Conservation (phyloP, 2,329 filamentous ascomycete genomes). For the Xylariaceae sp. region DNA sequence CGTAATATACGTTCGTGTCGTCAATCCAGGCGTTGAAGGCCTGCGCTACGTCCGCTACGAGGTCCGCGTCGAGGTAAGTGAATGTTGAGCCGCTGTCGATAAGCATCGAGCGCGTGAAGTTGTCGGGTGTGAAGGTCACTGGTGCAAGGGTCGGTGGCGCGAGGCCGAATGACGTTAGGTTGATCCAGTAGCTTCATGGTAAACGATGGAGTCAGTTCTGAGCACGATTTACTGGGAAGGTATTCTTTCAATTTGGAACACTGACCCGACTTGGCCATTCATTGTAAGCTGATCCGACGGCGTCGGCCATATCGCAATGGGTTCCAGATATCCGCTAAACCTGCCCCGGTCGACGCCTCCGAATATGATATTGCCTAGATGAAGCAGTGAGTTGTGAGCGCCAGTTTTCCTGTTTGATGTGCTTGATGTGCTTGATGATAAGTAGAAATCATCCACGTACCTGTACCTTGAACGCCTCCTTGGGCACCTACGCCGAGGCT, state of each 20-base stretch:
- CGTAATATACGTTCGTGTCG: slow-evolving; percentile 24
- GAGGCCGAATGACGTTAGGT: slow-evolving; percentile 35
- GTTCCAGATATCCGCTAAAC: slow-evolving; percentile 35
- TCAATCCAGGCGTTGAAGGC: slow-evolving; percentile 31
- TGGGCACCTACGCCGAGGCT: slow-evolving; percentile 34
- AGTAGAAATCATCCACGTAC: not conserved
- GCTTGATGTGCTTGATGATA: not conserved
- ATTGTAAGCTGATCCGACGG: slow-evolving; percentile 30
- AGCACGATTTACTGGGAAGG: not conserved
- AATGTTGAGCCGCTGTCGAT: slow-evolving; percentile 61
- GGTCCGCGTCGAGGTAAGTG: slow-evolving; percentile 56
- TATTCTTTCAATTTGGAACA: not conserved
- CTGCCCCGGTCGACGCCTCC: slow-evolving; percentile 45
- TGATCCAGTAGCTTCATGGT: slow-evolving; percentile 37
- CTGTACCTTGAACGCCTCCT: slow-evolving; percentile 22
- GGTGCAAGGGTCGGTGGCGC: slow-evolving; percentile 25
- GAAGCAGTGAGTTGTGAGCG: too few relatives aligned
- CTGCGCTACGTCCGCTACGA: slow-evolving; percentile 41
- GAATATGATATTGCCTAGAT: slow-evolving; percentile 38
- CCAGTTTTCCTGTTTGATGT: too few relatives aligned
- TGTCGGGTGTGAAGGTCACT: slow-evolving; percentile 24
- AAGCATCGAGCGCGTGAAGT: slow-evolving; percentile 43
- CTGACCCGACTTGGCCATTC: slow-evolving; percentile 33
- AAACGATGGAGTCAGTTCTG: not conserved
- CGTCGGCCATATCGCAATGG: slow-evolving; percentile 33